Base-by-base conservation (phyloP, 2,329 filamentous ascomycete species). In the Penicillium sp. region DNA sequence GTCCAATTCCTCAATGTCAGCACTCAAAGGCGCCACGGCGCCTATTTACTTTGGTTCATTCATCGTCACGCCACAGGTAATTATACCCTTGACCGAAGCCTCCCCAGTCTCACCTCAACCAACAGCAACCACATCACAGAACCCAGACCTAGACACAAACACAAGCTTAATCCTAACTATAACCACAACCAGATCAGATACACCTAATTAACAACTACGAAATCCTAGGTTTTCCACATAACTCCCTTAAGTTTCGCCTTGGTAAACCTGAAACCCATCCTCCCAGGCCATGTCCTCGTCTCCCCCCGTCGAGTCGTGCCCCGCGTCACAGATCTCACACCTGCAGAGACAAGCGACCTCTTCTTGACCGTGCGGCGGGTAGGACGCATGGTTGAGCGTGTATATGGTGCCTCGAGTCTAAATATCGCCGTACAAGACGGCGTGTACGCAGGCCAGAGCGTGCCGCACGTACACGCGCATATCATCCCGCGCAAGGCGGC, bases 351-450 rank as follows among this genome's bases (percentile, higher is more conserved):
- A n/a, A 77, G 79, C 34, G 93, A 99, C 71, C 84, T 99, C 19
- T 96, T 97, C 76, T 73, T 82, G n/a, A 88, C 92, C 1, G 91
- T 96, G 27, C 91, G 94, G 72, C 84, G 85, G 38, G 86, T 96
- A 6, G 87, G 92, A 64, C 82, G 81, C 43, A 91, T 95, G 78
- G 81, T 97, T 7, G 78, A 83, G 66, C 78, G 78, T 29, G 72
- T 85, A 58, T 81, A 82, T 70, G 69, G 81, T 32, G 88, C 85
- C 6, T 85, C 89, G 9, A 89, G 90, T 56, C 88, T 97, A 76
- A 97, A 96, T 69, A 86, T 99, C 46, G 92, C 93, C 0, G 83
- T 99, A n/a, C 94, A 99, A 72, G 94, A 99, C 72, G 94, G 94
- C 18, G 78, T 80, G 30, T 90, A 91, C 56, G 91, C 94, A 1